Conservation (phyloP, 2,329 filamentous ascomycete genomes). For the Talaromyces sp. region DNA sequence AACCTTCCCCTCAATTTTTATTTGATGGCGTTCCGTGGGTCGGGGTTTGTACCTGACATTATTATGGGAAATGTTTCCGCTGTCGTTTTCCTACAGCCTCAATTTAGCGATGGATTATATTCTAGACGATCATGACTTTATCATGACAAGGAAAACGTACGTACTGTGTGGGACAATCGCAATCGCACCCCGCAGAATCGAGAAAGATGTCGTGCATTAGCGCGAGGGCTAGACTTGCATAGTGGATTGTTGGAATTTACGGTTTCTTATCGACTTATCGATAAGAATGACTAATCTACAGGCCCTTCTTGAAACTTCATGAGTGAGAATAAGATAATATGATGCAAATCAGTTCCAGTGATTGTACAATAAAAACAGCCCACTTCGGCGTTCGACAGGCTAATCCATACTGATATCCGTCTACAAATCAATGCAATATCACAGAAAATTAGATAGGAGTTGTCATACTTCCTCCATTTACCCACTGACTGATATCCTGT, state of each 20-base stretch:
- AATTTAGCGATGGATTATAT: no score
- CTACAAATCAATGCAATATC: background rate
- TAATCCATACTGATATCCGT: background rate
- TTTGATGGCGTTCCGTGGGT: background rate
- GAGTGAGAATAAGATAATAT: background rate
- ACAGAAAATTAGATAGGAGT: background rate
- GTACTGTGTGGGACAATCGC: no score
- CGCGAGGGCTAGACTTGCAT: background rate
- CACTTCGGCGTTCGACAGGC: background rate
- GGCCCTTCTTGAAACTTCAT: no score
- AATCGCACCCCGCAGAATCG: no score
- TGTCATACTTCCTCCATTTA: background rate
- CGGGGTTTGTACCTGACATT: background rate
- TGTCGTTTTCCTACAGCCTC: no score
- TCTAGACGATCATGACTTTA: no score
- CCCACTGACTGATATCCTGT: background rate
- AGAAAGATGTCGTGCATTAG: background rate
- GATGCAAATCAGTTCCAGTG: background rate
- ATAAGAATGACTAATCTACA: background rate
- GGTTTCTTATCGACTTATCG: background rate
- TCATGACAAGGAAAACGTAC: no score
- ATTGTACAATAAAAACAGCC: background rate
- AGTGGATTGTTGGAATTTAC: background rate
- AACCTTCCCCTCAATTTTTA: background rate
- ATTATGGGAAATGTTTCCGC: no score